These are phyloP conservation scores for Trypanosoma lewisi DNA, from an alignment of 208 protist genomes.

Conservation along the genomic window DNA sequence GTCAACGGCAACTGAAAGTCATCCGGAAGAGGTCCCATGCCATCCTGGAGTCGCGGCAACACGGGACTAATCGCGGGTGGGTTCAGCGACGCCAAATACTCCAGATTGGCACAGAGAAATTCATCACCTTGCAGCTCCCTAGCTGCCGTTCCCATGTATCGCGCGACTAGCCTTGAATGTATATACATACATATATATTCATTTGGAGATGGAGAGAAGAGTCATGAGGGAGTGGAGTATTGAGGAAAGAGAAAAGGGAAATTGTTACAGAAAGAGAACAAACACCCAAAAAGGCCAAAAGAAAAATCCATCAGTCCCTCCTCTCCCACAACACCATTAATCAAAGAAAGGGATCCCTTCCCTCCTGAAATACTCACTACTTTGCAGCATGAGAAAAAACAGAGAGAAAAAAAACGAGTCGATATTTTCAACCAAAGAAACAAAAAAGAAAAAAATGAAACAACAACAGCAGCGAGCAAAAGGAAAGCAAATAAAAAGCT, in stretches of 20 bases:
- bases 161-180: slow-evolving; percentile 2
- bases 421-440: too few species aligned
- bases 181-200: slow-evolving; percentile 17
- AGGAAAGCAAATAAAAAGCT: too few species aligned
- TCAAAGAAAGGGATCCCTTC: slow-evolving; percentile 7
- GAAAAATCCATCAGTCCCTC: not conserved
- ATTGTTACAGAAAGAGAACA: not conserved
- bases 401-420: too few species aligned
- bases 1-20: slow-evolving; percentile 17
- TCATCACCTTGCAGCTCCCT: slow-evolving; percentile 2
- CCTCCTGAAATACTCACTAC: slow-evolving; percentile 2
- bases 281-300: not conserved
- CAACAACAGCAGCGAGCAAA: too few species aligned
- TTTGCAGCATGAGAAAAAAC: not conserved
- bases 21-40: slow-evolving; percentile 18
- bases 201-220: not conserved
- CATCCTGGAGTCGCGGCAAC: slow-evolving; percentile 18
- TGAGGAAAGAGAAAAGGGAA: not conserved
- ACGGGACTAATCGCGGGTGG: slow-evolving; percentile 9
- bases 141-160: not conserved
- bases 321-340: not conserved
- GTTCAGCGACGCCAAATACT: slow-evolving; percentile 22
- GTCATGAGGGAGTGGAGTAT: not conserved
- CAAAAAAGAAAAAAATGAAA: too few species aligned
- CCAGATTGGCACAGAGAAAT: slow-evolving; percentile 24